Base-by-base conservation (phyloP, 805 yeast genomes). In the Metschnikowia cubensis region DNA sequence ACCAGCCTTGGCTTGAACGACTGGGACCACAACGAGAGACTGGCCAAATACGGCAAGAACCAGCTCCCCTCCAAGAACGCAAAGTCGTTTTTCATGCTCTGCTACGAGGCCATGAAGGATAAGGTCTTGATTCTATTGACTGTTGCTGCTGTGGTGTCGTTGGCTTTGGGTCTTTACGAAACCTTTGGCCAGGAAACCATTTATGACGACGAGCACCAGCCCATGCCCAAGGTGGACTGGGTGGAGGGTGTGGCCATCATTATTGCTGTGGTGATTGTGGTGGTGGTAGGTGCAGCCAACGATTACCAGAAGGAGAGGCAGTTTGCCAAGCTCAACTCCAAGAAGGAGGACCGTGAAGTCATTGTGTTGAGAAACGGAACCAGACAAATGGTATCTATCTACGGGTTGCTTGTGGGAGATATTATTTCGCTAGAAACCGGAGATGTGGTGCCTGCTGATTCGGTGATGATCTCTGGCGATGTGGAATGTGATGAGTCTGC, bases 221-320 rank as follows among this genome's bases (percentile, higher is more conserved):
- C 81, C 18, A 66, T 83, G 49, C 97, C 97, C 15, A 81, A 83
- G 60, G 95, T 94, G 32, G 96, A 92, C 61, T 94, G 98, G 97
- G 96, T 95, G 43, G 99, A 94, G 73, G 99, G 99, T 59, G 96
- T 91, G 35, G 99, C 99, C 37, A 94, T 94, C 63, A 80, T 94
- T 58, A 86, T 86, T 3, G 99, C 99, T 18, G 87, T 94, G 21
- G 61, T 82, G 4, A 92, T 94, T 52, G 98, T 94, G 33, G 96
- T 92, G 4, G 56, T 89, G 2, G 99, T 95, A 13, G 96, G 97
- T 45, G 94, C 97, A 2, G 85, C 81, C n/a, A 94, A 94, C 67
- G 99, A 94, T 69, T 94, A 87, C 73, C 97, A 94, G 65, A 95
- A 95, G 66, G 99, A 94, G 66, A 73, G 89, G 14, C 99, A 94